These are phyloP conservation scores for Trypanosoma caninum DNA, from an alignment of 208 protist genomes.

Conservation along the genomic window DNA sequence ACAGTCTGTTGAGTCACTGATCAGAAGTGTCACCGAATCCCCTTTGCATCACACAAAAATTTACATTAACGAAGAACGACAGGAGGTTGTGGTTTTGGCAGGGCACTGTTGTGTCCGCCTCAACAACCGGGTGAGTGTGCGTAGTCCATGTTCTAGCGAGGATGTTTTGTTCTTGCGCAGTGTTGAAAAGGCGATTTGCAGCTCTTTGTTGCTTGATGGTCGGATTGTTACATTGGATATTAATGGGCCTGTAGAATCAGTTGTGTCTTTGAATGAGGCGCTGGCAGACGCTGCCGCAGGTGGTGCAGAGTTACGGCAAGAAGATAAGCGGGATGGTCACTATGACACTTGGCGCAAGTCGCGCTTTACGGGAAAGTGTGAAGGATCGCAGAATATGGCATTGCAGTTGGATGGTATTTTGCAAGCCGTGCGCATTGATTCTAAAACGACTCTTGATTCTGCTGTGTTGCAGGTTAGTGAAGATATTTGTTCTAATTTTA, in stretches of 20 bases:
- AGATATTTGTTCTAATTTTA: conserved; percentile 23
- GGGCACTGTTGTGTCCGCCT: conserved; percentile 62
- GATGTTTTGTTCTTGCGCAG: conserved; percentile 49
- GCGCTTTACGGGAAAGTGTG: conserved; percentile 21
- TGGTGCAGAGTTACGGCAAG: background rate
- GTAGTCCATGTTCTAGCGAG: conserved; percentile 63
- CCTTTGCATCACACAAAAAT: conserved; percentile 61
- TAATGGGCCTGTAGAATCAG: conserved; percentile 40
- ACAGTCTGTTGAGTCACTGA: conserved; percentile 51
- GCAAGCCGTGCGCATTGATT: conserved; percentile 36
- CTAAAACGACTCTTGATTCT: conserved; percentile 53
- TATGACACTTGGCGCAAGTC: conserved; percentile 12
- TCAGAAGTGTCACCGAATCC: conserved; percentile 28
- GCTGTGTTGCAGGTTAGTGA: conserved; percentile 54
- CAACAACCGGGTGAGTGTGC: conserved; percentile 71
- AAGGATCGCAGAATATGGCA: background rate
- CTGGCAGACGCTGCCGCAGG: conserved; percentile 1
- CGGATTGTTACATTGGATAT: conserved; percentile 52
- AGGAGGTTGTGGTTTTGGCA: conserved; percentile 48
- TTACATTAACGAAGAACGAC: conserved; percentile 37
- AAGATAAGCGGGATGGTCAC: background rate
- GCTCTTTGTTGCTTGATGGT: conserved; percentile 37
- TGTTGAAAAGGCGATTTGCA: conserved; percentile 33
- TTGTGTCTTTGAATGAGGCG: conserved; percentile 10
- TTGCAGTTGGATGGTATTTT: conserved; percentile 23